Base-by-base conservation (phyloP, 257 asterid species). In the Solanum sparsipilum region DNA sequence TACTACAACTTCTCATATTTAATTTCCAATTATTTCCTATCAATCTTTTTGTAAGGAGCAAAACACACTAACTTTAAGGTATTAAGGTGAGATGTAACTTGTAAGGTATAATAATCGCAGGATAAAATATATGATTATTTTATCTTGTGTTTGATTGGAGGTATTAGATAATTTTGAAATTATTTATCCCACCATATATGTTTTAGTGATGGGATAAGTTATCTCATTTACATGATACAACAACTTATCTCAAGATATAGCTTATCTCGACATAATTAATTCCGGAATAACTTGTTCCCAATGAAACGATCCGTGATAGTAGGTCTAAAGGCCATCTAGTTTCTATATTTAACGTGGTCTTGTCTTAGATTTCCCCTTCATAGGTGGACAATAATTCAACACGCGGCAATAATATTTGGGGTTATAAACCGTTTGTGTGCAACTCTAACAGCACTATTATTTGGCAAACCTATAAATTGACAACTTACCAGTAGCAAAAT, bases 271-370 rank as follows among this genome's bases (percentile, higher is more conserved):
- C 1, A 52, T 52, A 52, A 16, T 52, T 52, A 6, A 52, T 52
- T 52, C 0, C 0, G 0, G 1, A 52, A 52, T 52, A 52, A 52
- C 2, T 16, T 16, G 3, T 52, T 52, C 1, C 8, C 9, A 52
- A 52, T 2, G 9, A 52, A 16, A 52, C 9, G 23, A 52, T 16
- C 1, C 4, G 4, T 16, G 3, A 56, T 2, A 18, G 2, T 56
- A 18, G 65, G 65, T 56, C n/a, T 18, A 4, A 32, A 72, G 9
- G 8, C 21, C 13, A 15, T 34, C 27, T 34, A 34, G 27, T 73
- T 71, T 31, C 39, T 16, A 16, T 68, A 9, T 29, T 70, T 68
- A 68, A 70, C 76, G 76, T 29, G 76, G 13, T 29, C n/a, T 70
- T 31, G 76, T 70, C 76, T 31, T 31, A 15, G n/a, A 70, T 70